Base-by-base conservation (phyloP, 495 filamentous ascomycete genomes). In the Aspergillus steynii region DNA sequence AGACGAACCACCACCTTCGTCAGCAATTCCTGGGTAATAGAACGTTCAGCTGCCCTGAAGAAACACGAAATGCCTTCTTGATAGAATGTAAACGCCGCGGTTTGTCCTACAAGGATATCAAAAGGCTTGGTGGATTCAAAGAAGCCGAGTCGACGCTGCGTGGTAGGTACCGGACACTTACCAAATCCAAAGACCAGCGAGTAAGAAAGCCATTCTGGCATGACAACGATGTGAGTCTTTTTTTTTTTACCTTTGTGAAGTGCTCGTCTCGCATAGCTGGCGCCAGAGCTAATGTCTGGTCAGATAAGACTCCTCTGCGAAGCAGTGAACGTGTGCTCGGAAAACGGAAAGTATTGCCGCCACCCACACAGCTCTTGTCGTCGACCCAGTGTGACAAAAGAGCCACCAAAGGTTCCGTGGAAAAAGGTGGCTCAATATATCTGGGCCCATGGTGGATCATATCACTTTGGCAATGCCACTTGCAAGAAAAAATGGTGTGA, bases 101-200 rank as follows among this genome's bases (percentile, higher is more conserved):
- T 0, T 75, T 89, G 65, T 87, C 90, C 5, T 97, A 97, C 78
- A 89, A 86, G 61, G 84, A 91, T 29, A 97, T 97, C 67, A 88
- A 87, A 52, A 69, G 69, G 5, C 64, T 78, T 5, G 88, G 90
- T 0, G 77, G 82, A 0, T 90, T 92, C 61, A 80, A 75, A 8
- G 91, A 94, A 68, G 90, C 92, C 9, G 93, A 96, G 70, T 95
- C 91, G 10, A 97, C 93, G 2, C 79, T 97, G 12, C 85, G 93
- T 15, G 93, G 93, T 1, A 80, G 93, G 9, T 90, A 85, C 59
- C 82, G 93, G 12, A 90, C 86, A 1, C 70, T 96, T 64, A 96
- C 90, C 1, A 96, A 96, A 73, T 67, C 78, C 1, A 89, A 89
- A 59, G 83, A 86, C 50, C 81, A 91, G 58, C 77, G 93, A 3